Percentiles rank a stretch among this genome's conserved stretches.
phyloP scores from a whole-genome alignment of 192 early-diverging fungal species.

The Coemansia guatemalensis region DNA sequence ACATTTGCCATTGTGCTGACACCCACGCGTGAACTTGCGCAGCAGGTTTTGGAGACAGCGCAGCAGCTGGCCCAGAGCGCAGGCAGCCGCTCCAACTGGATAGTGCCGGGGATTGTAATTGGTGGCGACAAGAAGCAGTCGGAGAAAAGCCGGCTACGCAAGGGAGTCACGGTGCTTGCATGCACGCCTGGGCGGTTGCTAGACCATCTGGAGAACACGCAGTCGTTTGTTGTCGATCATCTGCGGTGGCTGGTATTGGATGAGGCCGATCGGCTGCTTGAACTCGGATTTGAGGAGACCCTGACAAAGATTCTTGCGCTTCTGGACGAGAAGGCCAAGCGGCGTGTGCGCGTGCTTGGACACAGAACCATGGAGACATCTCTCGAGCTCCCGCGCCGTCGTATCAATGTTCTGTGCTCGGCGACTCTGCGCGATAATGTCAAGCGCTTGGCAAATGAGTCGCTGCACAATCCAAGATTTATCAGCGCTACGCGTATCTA shows the following conservation, averaged over 20 bases:
- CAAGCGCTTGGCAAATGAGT: conserved; percentile 73
- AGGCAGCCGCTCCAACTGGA: conserved; percentile 66
- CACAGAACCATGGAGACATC: conserved; percentile 29
- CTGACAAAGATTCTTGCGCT: conserved; percentile 68
- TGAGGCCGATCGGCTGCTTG: conserved; percentile 95
- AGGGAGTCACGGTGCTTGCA: conserved; percentile 88
- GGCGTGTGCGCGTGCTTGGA: conserved; percentile 17
- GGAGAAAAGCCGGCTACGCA: conserved; percentile 78
- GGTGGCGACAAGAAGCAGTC: conserved; percentile 81
- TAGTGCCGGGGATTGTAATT: conserved; percentile 79
- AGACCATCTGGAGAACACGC: conserved; percentile 81
- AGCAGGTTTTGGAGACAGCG: conserved; percentile 85
- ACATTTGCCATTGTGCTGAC: conserved; percentile 90
- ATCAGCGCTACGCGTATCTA: conserved; percentile 63
- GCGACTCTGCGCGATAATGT: conserved; percentile 90
- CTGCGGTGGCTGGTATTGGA: conserved; percentile 96
- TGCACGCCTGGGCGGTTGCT: conserved; percentile 94
- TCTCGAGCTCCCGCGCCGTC: conserved; percentile 59
- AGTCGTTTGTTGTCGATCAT: conserved; percentile 79
- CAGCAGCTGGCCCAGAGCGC: conserved; percentile 61
- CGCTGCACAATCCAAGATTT: conserved; percentile 76
- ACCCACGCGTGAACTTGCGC: conserved; percentile 97
- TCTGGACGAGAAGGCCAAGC: conserved; percentile 53
- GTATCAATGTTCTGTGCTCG: conserved; percentile 84
- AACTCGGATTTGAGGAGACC: conserved; percentile 88